Conservation (phyloP, 306 rosid species). For the Pyrus bretschneideri region DNA sequence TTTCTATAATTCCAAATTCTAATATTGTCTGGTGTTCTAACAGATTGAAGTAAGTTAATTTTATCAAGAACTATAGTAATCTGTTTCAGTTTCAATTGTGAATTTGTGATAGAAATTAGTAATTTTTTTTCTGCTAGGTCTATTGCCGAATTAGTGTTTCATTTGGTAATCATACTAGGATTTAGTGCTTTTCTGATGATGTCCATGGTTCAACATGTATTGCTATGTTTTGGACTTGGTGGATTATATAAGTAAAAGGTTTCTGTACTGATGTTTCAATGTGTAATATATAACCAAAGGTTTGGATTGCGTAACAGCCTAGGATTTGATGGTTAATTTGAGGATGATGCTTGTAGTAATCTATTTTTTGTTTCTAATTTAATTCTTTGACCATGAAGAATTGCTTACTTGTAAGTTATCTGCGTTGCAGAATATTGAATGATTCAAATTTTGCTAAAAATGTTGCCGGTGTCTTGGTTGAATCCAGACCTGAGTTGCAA, state of each 20-base stretch:
- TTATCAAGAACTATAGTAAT: too few species aligned
- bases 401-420: conserved; percentile 5
- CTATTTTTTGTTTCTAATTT: conserved; percentile 9
- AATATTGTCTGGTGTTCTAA: too few species aligned
- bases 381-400: conserved; percentile 7
- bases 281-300: background rate
- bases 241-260: background rate
- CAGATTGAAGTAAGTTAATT: too few species aligned
- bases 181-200: too few species aligned
- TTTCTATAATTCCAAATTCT: too few species aligned
- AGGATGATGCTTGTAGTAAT: conserved; percentile 8
- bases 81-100: too few species aligned
- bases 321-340: background rate
- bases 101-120: too few species aligned
- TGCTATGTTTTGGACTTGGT: background rate
- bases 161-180: too few species aligned
- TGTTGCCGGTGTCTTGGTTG: conserved; percentile 12
- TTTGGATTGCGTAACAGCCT: background rate
- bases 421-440: background rate
- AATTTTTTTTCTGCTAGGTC: too few species aligned
- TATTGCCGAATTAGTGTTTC: background rate
- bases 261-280: background rate
- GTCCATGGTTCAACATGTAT: background rate
- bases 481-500: background rate
- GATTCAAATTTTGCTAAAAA: conserved; percentile 3